Conservation (phyloP, 2,329 filamentous ascomycete species). For the Hypoxylon sp. region DNA sequence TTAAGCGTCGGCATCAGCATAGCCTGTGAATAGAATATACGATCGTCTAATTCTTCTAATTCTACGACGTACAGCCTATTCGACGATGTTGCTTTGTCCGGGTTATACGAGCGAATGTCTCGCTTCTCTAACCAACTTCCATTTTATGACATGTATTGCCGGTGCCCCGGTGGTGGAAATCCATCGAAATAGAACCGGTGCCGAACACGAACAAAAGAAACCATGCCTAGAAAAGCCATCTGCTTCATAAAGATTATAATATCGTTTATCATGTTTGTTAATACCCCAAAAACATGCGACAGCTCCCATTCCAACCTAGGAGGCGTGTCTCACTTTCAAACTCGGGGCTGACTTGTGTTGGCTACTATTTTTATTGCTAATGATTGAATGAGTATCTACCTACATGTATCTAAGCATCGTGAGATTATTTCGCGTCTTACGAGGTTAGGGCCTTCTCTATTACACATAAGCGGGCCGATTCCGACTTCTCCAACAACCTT, state of each 20-base stretch:
- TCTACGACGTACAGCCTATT: not conserved
- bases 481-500: constrained; percentile 2
- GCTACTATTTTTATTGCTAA: constrained; percentile 26
- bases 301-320: constrained; percentile 7
- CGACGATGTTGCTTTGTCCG: not conserved
- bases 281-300: constrained; percentile 29
- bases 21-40: not conserved
- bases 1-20: constrained; percentile 13
- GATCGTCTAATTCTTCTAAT: constrained; percentile 6
- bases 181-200: constrained; percentile 17
- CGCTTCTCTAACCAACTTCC: not conserved
- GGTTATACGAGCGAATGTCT: constrained; percentile 1
- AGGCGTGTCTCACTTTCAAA: constrained; percentile 33
- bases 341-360: constrained; percentile 10
- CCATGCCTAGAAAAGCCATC: constrained; percentile 16
- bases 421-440: constrained; percentile 11
- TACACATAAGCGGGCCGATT: constrained; percentile 28
- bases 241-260: constrained; percentile 37
- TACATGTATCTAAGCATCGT: constrained; percentile 1
- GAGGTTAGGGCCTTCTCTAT: constrained; percentile 1
- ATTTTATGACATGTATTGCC: constrained; percentile 5
- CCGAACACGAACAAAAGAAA: constrained; percentile 19
- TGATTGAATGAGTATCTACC: constrained; percentile 1
- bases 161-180: constrained; percentile 1
- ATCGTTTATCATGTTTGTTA: constrained; percentile 33